Evolutionary conservation across 495 filamentous ascomycete genomes (phyloP).

Genomic region (Talaromyces proteolyticus): DNA sequence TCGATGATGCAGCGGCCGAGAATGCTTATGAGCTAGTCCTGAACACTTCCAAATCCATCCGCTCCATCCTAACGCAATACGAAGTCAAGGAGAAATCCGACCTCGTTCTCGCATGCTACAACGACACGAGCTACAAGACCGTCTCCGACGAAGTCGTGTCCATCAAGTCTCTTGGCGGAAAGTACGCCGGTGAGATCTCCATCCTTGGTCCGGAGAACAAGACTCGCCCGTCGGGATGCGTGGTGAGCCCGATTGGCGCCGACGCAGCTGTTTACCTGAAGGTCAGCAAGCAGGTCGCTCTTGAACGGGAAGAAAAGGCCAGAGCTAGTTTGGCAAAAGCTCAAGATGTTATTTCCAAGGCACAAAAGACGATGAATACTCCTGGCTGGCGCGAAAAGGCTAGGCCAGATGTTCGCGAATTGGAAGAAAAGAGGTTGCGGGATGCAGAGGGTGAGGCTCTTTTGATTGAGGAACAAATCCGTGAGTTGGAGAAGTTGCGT

Average conservation of each 20-base stretch:
- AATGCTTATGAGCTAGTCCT: slow-evolving; percentile 63
- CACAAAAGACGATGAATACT: slow-evolving; percentile 25
- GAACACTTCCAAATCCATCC: slow-evolving; percentile 49
- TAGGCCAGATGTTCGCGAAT: slow-evolving; percentile 50
- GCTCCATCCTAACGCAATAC: slow-evolving; percentile 51
- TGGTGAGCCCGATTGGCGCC: slow-evolving; percentile 61
- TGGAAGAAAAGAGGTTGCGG: slow-evolving; percentile 50
- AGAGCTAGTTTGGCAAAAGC: slow-evolving; percentile 42
- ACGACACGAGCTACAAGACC: slow-evolving; percentile 48
- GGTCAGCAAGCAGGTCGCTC: slow-evolving; percentile 63
- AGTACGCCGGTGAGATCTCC: slow-evolving; percentile 49
- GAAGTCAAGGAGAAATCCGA: slow-evolving; percentile 53
- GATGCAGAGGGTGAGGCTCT: slow-evolving; percentile 52
- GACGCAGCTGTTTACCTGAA: slow-evolving; percentile 64
- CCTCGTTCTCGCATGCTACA: slow-evolving; percentile 55
- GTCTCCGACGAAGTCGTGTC: slow-evolving; percentile 49
- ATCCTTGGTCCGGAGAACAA: slow-evolving; percentile 40
- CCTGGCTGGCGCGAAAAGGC: slow-evolving; percentile 41
- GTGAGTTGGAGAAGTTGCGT: slow-evolving; percentile 43
- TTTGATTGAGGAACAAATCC: slow-evolving; percentile 48
- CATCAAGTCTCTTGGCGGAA: slow-evolving; percentile 62
- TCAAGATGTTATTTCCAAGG: slow-evolving; percentile 26
- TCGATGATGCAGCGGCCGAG: slow-evolving; percentile 54
- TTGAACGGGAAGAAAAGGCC: slow-evolving; percentile 60
- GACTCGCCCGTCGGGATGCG: slow-evolving; percentile 59